phyloP scores from a whole-genome alignment of 495 filamentous ascomycete genomes.

The Penicillium parvum region DNA sequence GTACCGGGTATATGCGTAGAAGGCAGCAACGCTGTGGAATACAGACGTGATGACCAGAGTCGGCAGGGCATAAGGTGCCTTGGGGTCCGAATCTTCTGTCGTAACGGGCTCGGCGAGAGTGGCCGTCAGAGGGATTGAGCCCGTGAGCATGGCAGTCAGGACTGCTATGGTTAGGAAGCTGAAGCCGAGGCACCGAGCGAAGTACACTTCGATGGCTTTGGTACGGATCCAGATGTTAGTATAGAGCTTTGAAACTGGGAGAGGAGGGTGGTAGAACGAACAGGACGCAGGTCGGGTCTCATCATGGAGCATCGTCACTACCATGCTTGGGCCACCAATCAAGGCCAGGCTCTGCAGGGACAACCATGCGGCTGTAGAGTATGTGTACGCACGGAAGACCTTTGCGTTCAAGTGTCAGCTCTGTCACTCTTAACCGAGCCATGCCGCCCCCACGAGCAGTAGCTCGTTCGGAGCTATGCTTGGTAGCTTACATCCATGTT shows the following conservation, averaged over 20 bases:
- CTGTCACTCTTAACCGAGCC: background rate
- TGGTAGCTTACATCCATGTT: conserved; percentile 20
- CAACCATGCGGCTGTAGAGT: conserved; percentile 63
- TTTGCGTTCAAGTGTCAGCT: conserved; percentile 17
- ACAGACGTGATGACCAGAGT: conserved; percentile 60
- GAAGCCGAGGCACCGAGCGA: conserved; percentile 66
- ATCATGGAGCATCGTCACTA: conserved; percentile 57
- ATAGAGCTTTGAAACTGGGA: background rate
- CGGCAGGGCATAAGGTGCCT: conserved; percentile 64
- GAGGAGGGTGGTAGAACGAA: conserved; percentile 27
- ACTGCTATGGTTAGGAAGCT: conserved; percentile 60
- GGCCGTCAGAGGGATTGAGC: conserved; percentile 66
- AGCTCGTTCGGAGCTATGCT: background rate
- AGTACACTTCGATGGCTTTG: conserved; percentile 66
- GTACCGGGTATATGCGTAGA: conserved; percentile 67
- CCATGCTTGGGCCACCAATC: conserved; percentile 60
- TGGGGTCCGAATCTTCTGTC: conserved; percentile 48
- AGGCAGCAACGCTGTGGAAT: conserved; percentile 59
- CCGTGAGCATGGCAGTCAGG: conserved; percentile 65
- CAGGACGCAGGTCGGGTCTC: conserved; percentile 53
- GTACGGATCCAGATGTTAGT: background rate
- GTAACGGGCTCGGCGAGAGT: conserved; percentile 37
- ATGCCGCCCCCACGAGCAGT: background rate
- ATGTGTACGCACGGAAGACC: conserved; percentile 64
- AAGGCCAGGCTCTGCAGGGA: conserved; percentile 61